These are phyloP conservation scores for Flaveria bidentis DNA, from an alignment of 129 eudicot species.

Conservation along the genomic window DNA sequence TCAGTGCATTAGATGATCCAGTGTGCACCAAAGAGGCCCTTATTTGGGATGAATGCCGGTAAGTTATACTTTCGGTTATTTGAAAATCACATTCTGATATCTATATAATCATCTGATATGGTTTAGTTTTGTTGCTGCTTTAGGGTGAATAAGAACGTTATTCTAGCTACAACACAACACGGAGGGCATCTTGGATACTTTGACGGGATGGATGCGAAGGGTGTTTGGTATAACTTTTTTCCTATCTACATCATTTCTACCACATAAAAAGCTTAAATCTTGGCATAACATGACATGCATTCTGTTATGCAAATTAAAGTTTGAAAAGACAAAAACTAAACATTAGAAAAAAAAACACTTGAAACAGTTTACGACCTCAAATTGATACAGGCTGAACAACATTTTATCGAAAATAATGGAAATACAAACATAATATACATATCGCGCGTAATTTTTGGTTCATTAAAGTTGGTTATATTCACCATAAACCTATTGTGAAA, in stretches of 20 bases:
- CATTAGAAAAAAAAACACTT: background rate
- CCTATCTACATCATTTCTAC: background rate
- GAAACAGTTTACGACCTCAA: no score
- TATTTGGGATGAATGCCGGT: constrained; percentile 98
- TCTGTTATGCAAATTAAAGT: background rate
- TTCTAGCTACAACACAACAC: constrained; percentile 81
- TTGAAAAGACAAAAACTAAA: background rate
- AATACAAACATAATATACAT: no score
- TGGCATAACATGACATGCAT: background rate
- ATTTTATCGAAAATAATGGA: no score
- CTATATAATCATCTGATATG: background rate
- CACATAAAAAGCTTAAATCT: background rate
- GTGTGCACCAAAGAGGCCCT: constrained; percentile 92
- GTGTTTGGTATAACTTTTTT: constrained; percentile 61
- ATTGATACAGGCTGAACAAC: no score
- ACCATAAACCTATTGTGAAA: background rate
- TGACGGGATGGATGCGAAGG: constrained; percentile 77
- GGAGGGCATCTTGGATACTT: constrained; percentile 97
- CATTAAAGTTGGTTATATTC: background rate
- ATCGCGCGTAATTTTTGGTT: background rate
- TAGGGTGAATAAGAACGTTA: constrained; percentile 72
- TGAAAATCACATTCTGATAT: background rate
- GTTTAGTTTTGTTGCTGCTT: constrained; percentile 15
- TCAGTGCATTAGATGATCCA: constrained; percentile 91
- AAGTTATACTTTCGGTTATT: constrained; percentile 3